Percentiles rank a stretch among this genome's conserved stretches.
Conservation (phyloP, 345 rosid genomes). For the Carallia pectinifolia region DNA sequence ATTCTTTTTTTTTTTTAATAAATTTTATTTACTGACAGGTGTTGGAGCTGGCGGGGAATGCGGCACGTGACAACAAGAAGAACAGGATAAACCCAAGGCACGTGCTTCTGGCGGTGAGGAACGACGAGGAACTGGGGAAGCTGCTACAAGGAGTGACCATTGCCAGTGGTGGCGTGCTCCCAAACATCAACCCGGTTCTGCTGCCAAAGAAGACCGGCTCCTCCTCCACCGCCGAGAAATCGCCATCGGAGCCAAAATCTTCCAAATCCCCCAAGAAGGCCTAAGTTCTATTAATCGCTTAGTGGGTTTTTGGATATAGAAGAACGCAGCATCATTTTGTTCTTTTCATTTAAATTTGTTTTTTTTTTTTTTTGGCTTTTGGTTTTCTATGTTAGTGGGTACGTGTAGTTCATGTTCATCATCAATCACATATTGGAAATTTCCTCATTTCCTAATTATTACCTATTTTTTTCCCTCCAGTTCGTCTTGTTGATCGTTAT, state of each 20-base stretch:
- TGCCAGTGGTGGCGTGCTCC: constrained; percentile 21
- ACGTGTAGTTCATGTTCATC: no score
- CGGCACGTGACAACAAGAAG: constrained; percentile 31
- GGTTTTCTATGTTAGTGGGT: no score
- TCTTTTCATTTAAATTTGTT: no score
- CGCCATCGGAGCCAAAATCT: constrained; percentile 3
- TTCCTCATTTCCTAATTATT: no score
- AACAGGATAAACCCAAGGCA: constrained; percentile 28
- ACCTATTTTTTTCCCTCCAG: no score
- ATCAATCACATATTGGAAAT: no score
- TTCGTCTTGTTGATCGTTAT: no score
- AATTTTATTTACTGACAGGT: constrained; percentile 4
- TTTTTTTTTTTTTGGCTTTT: no score
- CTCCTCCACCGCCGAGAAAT: background rate
- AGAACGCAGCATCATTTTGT: no score
- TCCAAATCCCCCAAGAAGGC: constrained; percentile 15
- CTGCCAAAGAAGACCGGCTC: constrained; percentile 17
- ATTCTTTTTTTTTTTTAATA: no score
- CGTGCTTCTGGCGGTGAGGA: constrained; percentile 20
- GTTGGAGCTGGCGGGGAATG: constrained; percentile 29
- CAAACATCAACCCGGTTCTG: constrained; percentile 22
- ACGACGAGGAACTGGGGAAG: constrained; percentile 28
- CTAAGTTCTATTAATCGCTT: background rate
- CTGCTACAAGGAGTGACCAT: constrained; percentile 25
- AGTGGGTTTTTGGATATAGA: no score